phyloP scores from a whole-genome alignment of 2,329 filamentous ascomycete species.

The Cladosporium halotolerans region DNA sequence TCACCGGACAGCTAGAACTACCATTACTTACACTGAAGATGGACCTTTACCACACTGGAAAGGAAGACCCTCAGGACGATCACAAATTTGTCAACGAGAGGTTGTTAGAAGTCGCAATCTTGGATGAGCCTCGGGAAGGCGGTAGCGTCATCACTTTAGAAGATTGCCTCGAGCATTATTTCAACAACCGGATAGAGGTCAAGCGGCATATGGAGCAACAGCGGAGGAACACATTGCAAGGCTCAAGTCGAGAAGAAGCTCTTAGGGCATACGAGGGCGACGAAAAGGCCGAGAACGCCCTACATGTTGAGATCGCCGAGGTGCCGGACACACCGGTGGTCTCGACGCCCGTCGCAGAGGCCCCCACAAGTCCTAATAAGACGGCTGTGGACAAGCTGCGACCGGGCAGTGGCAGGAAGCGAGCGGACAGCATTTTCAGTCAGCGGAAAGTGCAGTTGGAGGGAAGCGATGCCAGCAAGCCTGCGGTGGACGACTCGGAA shows the following conservation, averaged over 20 bases:
- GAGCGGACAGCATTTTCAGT: conserved; percentile 46
- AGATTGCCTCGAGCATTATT: conserved; percentile 87
- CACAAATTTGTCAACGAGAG: conserved; percentile 93
- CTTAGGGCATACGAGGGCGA: conserved; percentile 16
- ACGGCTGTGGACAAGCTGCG: conserved; percentile 27
- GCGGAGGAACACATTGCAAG: conserved; percentile 52
- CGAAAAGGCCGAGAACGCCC: conserved; percentile 21
- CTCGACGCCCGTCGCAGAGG: conserved; percentile 18
- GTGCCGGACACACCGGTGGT: conserved; percentile 30
- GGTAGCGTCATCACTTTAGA: conserved; percentile 65
- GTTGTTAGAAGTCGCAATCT: conserved; percentile 84
- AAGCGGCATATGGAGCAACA: conserved; percentile 61
- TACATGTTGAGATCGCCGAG: conserved; percentile 17
- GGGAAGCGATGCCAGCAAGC: conserved; percentile 38
- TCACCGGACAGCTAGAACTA: conserved; percentile 81
- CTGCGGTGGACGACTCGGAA: neutral
- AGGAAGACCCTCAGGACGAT: conserved; percentile 74
- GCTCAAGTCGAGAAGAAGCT: conserved; percentile 27
- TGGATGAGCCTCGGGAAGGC: conserved; percentile 60
- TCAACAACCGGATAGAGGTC: conserved; percentile 90
- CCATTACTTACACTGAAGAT: conserved; percentile 87
- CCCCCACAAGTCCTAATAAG: conserved; percentile 23
- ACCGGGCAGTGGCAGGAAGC: conserved; percentile 33
- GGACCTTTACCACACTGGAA: conserved; percentile 88
- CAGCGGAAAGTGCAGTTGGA: conserved; percentile 34